Evolutionary conservation across 176 grass and related monocot species (phyloP), one percentile per base, ranked within the genome.

Genomic region (Ensete glaucum): DNA sequence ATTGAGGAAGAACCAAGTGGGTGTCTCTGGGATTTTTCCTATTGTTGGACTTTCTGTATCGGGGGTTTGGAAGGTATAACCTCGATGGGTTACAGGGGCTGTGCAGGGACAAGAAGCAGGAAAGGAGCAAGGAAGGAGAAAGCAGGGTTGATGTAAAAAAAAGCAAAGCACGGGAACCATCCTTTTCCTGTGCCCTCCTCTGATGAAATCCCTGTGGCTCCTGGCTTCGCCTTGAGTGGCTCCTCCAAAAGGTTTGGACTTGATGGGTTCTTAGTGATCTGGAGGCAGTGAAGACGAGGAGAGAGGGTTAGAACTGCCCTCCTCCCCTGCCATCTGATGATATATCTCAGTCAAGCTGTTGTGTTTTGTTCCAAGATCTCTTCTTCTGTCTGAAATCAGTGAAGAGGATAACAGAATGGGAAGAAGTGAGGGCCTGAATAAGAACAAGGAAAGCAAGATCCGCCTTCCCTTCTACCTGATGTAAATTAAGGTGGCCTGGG

Each of bases 211-310:
- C 23, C 12, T 43, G 79, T 71, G 54, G 70, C 62, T 54, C 58
- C 77, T 78, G 64, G 51, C 74, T 71, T 81, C 53, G 77, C 65
- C 65, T 77, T 55, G 62, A 78, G 78, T 81, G 73, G 78, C 70
- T 81, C 73, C 67, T 81, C 74, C 58, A 34, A 86, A 85, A 81
- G 73, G 19, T 60, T 3, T 51, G 74, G 58, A n/a, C 50, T 78
- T 83, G 54, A 72, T n/a, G 62, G 52, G 43, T 79, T 51, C 54
- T 77, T 51, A 16, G 27, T 69, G 12, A 16, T 23, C 53, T 20
- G 73, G 73, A 60, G 54, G n/a, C 73, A 76, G 27, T 50, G 27
- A 24, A 73, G 54, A 73, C 50, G 54, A 34, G 67, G 67, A 24
- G 53, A 16, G 15, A 59, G 25, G 26, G n/a, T 20, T 14, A 53